Evolutionary conservation across 352 stramenopile genomes (phyloP).

Genomic region (Globisporangium cystogenes): DNA sequence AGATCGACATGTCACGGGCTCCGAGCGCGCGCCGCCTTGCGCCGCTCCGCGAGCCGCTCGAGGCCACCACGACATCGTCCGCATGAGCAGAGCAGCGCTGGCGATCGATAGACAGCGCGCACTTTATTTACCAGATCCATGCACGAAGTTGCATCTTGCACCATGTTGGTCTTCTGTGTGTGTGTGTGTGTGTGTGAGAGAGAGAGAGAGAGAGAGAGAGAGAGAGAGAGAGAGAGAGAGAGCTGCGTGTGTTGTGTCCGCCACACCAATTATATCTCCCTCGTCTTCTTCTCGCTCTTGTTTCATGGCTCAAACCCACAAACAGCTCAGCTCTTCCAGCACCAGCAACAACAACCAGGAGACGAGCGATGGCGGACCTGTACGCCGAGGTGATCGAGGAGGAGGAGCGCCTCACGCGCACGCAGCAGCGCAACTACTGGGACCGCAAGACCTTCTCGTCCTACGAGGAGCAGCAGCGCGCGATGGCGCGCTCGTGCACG

Average conservation of each 20-base stretch:
- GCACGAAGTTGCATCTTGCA: neutral
- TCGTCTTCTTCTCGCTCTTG: neutral
- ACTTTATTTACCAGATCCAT: neutral
- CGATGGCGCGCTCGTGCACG: slow-evolving; percentile 87
- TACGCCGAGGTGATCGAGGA: slow-evolving; percentile 27
- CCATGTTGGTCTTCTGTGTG: too few relatives aligned
- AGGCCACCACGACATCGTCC: neutral
- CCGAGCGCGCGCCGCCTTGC: slow-evolving; percentile 6
- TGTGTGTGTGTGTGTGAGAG: too few relatives aligned
- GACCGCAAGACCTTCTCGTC: slow-evolving; percentile 92
- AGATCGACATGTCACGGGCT: slow-evolving; percentile 10
- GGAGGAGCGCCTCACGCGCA: slow-evolving; percentile 56
- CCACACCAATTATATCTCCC: neutral
- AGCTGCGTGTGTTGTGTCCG: neutral
- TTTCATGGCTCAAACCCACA: neutral
- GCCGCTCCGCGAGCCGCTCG: slow-evolving; percentile 5
- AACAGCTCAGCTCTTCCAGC: neutral
- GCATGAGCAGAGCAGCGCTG: neutral
- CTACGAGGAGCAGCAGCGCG: slow-evolving; percentile 90
- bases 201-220: too few relatives aligned
- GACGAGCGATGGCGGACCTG: slow-evolving; percentile 59
- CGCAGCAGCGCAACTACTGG: slow-evolving; percentile 90
- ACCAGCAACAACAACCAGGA: neutral
- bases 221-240: neutral
- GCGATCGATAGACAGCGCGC: too few relatives aligned